Evolutionary conservation across 2,329 filamentous ascomycete genomes (phyloP), one percentile per base, ranked within the genome.

Genomic region (Colletotrichum cereale): DNA sequence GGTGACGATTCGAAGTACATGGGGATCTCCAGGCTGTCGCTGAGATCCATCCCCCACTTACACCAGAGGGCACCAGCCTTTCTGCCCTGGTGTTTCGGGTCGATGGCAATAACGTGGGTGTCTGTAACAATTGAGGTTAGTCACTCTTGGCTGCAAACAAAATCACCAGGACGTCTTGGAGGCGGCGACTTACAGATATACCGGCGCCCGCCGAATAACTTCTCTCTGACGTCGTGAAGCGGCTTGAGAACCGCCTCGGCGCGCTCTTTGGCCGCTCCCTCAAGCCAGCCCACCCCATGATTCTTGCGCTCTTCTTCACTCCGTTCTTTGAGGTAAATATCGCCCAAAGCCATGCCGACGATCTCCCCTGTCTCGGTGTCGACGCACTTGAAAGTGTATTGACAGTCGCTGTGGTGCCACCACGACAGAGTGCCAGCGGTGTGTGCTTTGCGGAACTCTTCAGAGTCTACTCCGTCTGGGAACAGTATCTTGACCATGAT

Each of bases 381-480:
- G 31, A 86, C 78, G 47, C 81, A 84, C 76, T 87, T 87, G 71
- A 83, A 78, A 6, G 84, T 86, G 75, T 86, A 84, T 68, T 86
- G 84, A 24, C 77, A 77, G 16, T 79, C 75, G 68, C 77, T 80
- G 16, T 77, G 80, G 62, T 83, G 78, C 79, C 81, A 82, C 76
- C 79, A 84, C 8, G 76, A 78, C 18, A 83, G 74, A 1, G 83
- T 85, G 26, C 81, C 83, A 2, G 77, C 77, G 36, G 83, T 78
- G 73, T 87, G 85, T 4, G 77, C 80, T 65, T 83, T 80, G 48
- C 84, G 82, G 76, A 85, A 85, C 47, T 81, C 79, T 6, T 79
- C 78, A 40, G 76, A 74, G 29, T 79, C 76, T 62, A 77, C 72
- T 47, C 79, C 78, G 24, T 66, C 73, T 0, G 85, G 82, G 66